Percentiles rank a stretch among this genome's conserved stretches.
These are phyloP conservation scores for Austroboletus festivus DNA, from an alignment of 768 basidiomycete species.

Conservation along the genomic window DNA sequence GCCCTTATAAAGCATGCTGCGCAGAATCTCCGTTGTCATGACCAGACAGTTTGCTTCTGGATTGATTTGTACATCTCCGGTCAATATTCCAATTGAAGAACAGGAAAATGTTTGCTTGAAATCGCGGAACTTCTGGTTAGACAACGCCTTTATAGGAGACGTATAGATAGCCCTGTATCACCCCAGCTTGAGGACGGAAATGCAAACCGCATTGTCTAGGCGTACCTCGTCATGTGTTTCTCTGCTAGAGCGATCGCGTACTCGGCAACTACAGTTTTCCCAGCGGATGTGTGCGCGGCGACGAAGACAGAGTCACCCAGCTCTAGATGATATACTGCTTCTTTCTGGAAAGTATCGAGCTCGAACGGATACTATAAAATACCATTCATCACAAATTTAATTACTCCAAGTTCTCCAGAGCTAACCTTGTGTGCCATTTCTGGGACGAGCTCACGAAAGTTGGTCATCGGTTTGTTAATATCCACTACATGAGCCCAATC, in stretches of 20 bases:
- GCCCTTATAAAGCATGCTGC: slow-evolving; percentile 98
- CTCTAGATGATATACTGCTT: slow-evolving; percentile 96
- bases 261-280: slow-evolving; percentile 98
- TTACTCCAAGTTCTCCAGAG: neutral
- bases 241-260: slow-evolving; percentile 96
- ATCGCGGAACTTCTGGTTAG: slow-evolving; percentile 98
- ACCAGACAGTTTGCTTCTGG: slow-evolving; percentile 95
- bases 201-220: slow-evolving; percentile 10
- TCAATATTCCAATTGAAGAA: slow-evolving; percentile 89
- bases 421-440: slow-evolving; percentile 91
- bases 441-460: slow-evolving; percentile 90
- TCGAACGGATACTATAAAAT: slow-evolving; percentile 91
- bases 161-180: slow-evolving; percentile 88
- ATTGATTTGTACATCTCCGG: slow-evolving; percentile 99
- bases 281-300: slow-evolving; percentile 99
- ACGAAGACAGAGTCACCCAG: slow-evolving; percentile 98
- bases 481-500: slow-evolving; percentile 99
- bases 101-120: slow-evolving; percentile 96
- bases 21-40: slow-evolving; percentile 97
- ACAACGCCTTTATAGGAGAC: slow-evolving; percentile 96
- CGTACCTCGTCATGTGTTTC: slow-evolving; percentile 97
- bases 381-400: slow-evolving; percentile 4
- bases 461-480: slow-evolving; percentile 82
- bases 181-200: slow-evolving; percentile 9
- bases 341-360: slow-evolving; percentile 97